Evolutionary conservation across 2,329 filamentous ascomycete species (phyloP).

Genomic region (Penicillium sp.): DNA sequence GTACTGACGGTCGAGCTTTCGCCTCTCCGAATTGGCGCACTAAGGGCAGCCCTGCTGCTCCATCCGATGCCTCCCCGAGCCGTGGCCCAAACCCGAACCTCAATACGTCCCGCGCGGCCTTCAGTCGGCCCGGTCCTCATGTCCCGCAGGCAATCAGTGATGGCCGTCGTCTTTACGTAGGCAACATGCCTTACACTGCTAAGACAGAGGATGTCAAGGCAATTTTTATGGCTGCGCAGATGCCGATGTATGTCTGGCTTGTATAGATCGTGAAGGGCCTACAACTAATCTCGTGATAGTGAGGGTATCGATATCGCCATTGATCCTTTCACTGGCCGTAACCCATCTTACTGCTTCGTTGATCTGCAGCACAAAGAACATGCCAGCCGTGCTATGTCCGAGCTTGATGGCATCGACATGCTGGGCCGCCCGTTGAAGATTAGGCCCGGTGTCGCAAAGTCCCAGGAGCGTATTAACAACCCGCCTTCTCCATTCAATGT

Average conservation of each 20-base stretch:
- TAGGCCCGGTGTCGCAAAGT: conserved; percentile 64
- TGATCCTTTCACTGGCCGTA: conserved; percentile 67
- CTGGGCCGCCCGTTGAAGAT: conserved; percentile 63
- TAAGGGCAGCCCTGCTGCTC: conserved; percentile 36
- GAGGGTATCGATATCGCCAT: conserved; percentile 68
- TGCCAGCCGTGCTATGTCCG: conserved; percentile 59
- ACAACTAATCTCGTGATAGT: conserved; percentile 35
- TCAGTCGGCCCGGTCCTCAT: conserved; percentile 32
- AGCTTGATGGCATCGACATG: conserved; percentile 57
- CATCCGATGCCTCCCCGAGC: conserved; percentile 12
- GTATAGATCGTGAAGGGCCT: conserved; percentile 1
- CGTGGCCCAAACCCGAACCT: conserved; percentile 14
- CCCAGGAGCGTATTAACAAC: conserved; percentile 30
- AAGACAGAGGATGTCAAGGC: conserved; percentile 52
- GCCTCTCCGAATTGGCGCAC: conserved; percentile 45
- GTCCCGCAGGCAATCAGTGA: conserved; percentile 41
- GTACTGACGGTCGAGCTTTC: conserved; percentile 40
- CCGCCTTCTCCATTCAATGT: conserved; percentile 29
- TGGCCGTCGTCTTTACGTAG: conserved; percentile 54
- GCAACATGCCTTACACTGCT: conserved; percentile 58
- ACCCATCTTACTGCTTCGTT: conserved; percentile 75
- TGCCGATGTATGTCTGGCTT: conserved; percentile 34
- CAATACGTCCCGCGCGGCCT: conserved; percentile 33
- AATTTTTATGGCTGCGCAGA: conserved; percentile 47
- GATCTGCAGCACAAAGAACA: conserved; percentile 61